These are phyloP conservation scores for Tetrahymena thermophila DNA, from an alignment of 73 alveolate species.

Conservation along the genomic window DNA sequence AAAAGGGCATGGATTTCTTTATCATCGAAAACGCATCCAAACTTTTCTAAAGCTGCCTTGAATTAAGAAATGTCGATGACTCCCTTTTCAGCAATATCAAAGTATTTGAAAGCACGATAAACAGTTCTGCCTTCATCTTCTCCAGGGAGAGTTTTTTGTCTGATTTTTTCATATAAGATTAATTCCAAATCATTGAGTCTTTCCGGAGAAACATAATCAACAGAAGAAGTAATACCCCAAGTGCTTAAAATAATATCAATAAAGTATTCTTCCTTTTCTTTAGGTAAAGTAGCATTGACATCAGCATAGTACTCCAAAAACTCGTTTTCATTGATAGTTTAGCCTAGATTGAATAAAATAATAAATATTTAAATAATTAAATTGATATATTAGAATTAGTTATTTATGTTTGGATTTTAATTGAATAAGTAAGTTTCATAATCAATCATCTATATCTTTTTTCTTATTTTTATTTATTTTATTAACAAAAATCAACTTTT, in stretches of 20 bases:
- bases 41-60: slow-evolving; percentile 57
- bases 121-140: slow-evolving; percentile 80
- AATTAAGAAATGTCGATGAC: slow-evolving; percentile 53
- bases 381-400: too few relatives aligned
- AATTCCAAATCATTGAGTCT: slow-evolving; percentile 52
- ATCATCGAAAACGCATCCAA: slow-evolving; percentile 65
- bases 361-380: not conserved
- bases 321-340: slow-evolving; percentile 45
- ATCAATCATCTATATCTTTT: too few relatives aligned
- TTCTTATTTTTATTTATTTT: too few relatives aligned
- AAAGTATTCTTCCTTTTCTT: slow-evolving; percentile 79
- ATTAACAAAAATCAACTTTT: too few relatives aligned
- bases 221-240: slow-evolving; percentile 61
- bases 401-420: too few relatives aligned
- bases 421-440: not conserved
- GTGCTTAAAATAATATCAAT: slow-evolving; percentile 57
- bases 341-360: not conserved
- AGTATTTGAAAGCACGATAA: slow-evolving; percentile 58
- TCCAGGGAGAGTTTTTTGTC: slow-evolving; percentile 66
- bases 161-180: slow-evolving; percentile 60
- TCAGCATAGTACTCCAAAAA: slow-evolving; percentile 76
- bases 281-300: slow-evolving; percentile 72
- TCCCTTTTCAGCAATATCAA: slow-evolving; percentile 61
- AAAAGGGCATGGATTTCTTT: slow-evolving; percentile 62
- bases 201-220: slow-evolving; percentile 60